These are phyloP conservation scores for Zizania palustris DNA, from an alignment of 202 grass and related monocot species.

Conservation along the genomic window DNA sequence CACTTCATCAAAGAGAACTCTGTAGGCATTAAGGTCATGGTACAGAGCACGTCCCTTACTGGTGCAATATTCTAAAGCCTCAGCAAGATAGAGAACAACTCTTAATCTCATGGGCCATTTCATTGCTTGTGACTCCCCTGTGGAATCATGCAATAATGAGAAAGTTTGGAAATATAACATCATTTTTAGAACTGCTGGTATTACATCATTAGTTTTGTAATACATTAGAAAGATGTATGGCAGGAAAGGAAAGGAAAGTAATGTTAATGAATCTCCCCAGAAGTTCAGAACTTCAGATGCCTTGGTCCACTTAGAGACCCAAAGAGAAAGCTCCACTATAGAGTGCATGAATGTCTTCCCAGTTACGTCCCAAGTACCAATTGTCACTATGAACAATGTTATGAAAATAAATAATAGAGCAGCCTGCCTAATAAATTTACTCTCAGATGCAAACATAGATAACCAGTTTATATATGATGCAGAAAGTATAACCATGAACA, in stretches of 20 bases:
- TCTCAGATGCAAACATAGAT: not conserved
- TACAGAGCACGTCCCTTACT: conserved; percentile 86
- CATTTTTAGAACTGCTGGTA: not conserved
- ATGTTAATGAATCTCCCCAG: not conserved
- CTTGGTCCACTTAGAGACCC: not conserved
- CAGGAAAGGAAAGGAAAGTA: not conserved
- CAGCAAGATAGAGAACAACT: conserved; percentile 88
- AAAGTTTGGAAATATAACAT: not conserved
- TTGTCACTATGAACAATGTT: conserved; percentile 1
- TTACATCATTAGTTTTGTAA: not conserved
- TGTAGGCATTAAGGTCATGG: conserved; percentile 99
- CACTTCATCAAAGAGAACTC: conserved; percentile 96
- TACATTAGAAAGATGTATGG: not conserved
- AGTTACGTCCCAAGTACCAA: conserved; percentile 15
- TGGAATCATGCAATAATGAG: conserved; percentile 37
- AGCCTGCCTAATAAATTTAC: not conserved
- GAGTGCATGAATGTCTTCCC: not conserved
- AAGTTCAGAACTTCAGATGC: not conserved
- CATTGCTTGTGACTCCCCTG: conserved; percentile 98
- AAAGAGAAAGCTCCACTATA: conserved; percentile 5
- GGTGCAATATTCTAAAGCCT: conserved; percentile 95
- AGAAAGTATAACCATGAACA: no score
- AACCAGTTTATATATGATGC: no score
- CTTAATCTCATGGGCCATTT: conserved; percentile 99
- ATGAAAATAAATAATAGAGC: conserved; percentile 4